Conservation (phyloP, 768 basidiomycete species). For the Lactifluus subvellereus region DNA sequence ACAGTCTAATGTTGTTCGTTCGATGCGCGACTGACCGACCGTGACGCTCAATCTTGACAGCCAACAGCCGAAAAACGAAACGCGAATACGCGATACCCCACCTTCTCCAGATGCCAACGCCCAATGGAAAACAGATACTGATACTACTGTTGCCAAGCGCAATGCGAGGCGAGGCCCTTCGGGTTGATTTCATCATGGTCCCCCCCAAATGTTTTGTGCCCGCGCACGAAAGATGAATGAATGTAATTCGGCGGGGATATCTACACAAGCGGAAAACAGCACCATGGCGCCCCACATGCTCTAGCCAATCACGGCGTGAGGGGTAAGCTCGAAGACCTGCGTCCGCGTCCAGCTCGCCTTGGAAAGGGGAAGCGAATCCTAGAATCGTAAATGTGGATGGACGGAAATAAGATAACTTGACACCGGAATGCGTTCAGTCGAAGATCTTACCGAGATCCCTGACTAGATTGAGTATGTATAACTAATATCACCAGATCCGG, state of each 20-base stretch:
- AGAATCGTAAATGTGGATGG: background rate
- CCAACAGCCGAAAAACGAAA: constrained; percentile 18
- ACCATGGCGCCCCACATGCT: background rate
- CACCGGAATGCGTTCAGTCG: constrained; percentile 17
- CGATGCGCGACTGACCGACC: background rate
- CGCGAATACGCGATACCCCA: background rate
- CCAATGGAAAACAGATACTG: background rate
- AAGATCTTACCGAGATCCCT: constrained; percentile 12
- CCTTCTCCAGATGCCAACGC: background rate
- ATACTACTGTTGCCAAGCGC: background rate
- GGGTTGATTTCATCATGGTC: constrained; percentile 4
- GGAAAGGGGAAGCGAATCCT: background rate
- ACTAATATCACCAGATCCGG: constrained; percentile 15
- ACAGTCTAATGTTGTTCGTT: background rate
- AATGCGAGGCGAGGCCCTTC: too few relatives aligned
- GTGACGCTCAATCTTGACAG: background rate
- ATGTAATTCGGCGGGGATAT: constrained; percentile 1
- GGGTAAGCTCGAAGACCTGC: background rate
- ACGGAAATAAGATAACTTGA: constrained; percentile 8
- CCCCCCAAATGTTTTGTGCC: background rate
- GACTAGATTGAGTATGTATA: constrained; percentile 9
- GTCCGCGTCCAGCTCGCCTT: background rate
- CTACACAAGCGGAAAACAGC: background rate
- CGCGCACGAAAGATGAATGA: background rate
- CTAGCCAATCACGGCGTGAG: background rate